Evolutionary conservation across 345 rosid species (phyloP), one percentile per base, ranked within the genome.

Genomic region (Cardamine resedifolia): DNA sequence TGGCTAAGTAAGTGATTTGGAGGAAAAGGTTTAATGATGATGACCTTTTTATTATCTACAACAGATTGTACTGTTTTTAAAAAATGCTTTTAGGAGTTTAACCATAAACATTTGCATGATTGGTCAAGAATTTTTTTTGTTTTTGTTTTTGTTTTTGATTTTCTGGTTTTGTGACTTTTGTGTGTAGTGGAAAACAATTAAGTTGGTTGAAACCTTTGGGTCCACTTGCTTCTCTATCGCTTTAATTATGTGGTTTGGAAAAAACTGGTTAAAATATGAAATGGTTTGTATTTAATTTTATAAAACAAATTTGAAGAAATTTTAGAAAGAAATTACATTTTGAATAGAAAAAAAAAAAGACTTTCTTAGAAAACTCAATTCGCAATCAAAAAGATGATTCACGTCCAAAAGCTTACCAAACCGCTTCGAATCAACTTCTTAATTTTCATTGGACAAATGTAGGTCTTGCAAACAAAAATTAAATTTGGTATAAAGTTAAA

Each of bases 1-100:
- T 84, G 76, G 85, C 81, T 6, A 82, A 82, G 79, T 6, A 80
- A 81, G 75, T 69, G 65, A 75, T 31, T 18, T 26, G 11, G 11
- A 31, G 5, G n/a, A 28, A 38, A 24, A 14, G 43, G 16, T n/a
- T 19, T 27, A 27, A 38, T 52, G 57, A 30, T 51, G 45, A 43
- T 41, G 27, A 73, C 34, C 45, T 23, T 45, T 60, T 18, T 6
- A 30, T 12, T 21, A 70, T 33, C 44, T 48, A 38, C 43, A 38
- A 11, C 43, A 38, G 43, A 38, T 49, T 39, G 28, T 65, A 5
- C 10, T 16, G 6, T 10, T 10, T 18, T 64, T 7, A 33, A 33
- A 33, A 31, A n/a, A 68, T 59, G 64, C 18, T 63, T 53, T 14
- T 63, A 72, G 56, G 64, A 73, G 49, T 44, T 73, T 72, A 55